Base-by-base conservation (phyloP, 2,329 filamentous ascomycete genomes). In the Exophiala sp. region DNA sequence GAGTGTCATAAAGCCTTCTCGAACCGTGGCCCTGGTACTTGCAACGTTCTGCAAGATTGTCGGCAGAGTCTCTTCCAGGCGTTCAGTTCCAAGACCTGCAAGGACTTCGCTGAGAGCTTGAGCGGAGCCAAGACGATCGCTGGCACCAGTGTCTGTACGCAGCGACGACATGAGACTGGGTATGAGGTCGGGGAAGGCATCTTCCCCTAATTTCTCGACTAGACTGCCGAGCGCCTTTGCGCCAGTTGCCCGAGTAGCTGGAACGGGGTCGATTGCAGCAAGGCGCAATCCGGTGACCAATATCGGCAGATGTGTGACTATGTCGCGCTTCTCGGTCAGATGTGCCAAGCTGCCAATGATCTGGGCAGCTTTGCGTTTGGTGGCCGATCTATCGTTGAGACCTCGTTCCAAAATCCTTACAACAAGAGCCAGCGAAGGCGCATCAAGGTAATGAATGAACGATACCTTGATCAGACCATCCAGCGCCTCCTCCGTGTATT, bases 1-100 rank as follows among this genome's bases (percentile, higher is more conserved):
- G 38, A 99, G 81, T 6, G 94, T 96, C 94, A 99, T 99, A 77
- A 99, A 99, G 42, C 94, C 94, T 78, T 99, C 94, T 65, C 94
- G 86, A 60, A 99, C 90, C 50, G 91, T 85, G 14, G 94, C 71
- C 72, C 96, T 96, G 63, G 87, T 84, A 65, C 92, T 97, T 63
- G 90, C 86, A 62, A 96, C 92, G 66, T 99, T 99, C 66, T 97
- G 92, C 38, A 99, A 75, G 64, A 99, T 96, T 10, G 92, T 96
- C 36, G 94, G 95, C 42, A 99, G 77, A 4, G 91, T 97, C 73
- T 99, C 95, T 71, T 99, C 94, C 63, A 99, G 77, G 63, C 94
- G 88, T 47, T 87, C 82, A 1, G 94, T 99, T 62, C 95, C 94
- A 65, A 99, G 78, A 61, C 94, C 95, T 44, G 94, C 94, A 63